Base-by-base conservation (phyloP, 228 moss, liverwort and hornwort species). In the Sphagnum magellanicum region DNA sequence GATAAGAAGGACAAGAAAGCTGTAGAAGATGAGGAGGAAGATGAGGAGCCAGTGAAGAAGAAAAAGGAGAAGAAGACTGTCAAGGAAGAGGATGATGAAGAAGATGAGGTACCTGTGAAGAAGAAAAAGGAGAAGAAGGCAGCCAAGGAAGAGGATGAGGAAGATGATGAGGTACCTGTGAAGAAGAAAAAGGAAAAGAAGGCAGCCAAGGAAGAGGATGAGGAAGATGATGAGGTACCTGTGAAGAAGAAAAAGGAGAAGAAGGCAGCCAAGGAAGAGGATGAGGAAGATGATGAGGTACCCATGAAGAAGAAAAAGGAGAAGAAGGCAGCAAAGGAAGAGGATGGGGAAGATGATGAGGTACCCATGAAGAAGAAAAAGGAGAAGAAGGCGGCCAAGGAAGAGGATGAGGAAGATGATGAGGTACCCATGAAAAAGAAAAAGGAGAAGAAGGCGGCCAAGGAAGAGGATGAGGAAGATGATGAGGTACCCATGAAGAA, bases 341-440 rank as follows among this genome's bases (percentile, higher is more conserved):
- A 3, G 2, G 32, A 32, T 32, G 32, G 3, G 32, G 32, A 32
- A 32, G 32, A 32, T 32, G 32, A 32, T 32, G 32, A 32, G 32
- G 32, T 3, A 32, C 32, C 32, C 3, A 48, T 14, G n/a, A 7
- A 53, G 55, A 59, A 79, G 65, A 53, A 74, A 6, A 59, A 72
- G 4, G 52, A 64, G 70, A 70, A 75, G 67, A 59, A 52, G 0
- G 82, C 79, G 68, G 81, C 79, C 47, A 65, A 76, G 72, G 81
- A 85, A 63, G 81, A 53, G 50, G 52, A 81, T 49, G 79, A 82
- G 77, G 32, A 32, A 2, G 32, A 32, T 1, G 32, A 2, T 32
- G 32, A 32, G 32, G 32, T 32, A 32, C 32, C 32, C 1, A 2
- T 32, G 32, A 32, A 32, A 3, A 32, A 32, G 32, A 32, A 32